A percentile compares a stretch with the other conserved stretches of the same genome.
Conservation (phyloP, 805 yeast genomes). For the Candida boleticola region DNA sequence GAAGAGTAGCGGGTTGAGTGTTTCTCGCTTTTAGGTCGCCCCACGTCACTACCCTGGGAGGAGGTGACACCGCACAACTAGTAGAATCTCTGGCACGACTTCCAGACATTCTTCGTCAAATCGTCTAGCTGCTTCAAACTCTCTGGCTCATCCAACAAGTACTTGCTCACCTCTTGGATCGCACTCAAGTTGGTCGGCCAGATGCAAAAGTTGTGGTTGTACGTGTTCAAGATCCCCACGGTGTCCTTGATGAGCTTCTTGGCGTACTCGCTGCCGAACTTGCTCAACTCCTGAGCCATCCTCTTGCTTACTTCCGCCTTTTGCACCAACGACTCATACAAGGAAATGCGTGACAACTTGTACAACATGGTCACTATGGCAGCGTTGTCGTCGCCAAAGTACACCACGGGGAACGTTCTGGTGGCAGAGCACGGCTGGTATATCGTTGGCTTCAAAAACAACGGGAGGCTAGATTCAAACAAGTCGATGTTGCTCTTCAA, state of each 20-base stretch:
- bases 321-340: conserved; percentile 26
- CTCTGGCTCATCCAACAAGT: conserved; percentile 20
- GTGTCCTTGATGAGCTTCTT: conserved; percentile 32
- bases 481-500: conserved; percentile 26
- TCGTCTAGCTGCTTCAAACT: conserved; percentile 18
- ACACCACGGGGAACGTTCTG: conserved; percentile 30
- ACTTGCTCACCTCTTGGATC: conserved; percentile 24
- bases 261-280: conserved; percentile 23
- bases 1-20: too few relatives aligned
- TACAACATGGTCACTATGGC: conserved; percentile 31
- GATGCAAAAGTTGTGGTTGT: conserved; percentile 28
- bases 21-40: too few relatives aligned
- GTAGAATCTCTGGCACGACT: neutral
- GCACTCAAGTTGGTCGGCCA: conserved; percentile 39
- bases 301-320: conserved; percentile 14
- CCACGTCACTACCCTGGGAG: too few relatives aligned
- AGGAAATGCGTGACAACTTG: conserved; percentile 27
- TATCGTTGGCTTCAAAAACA: conserved; percentile 29
- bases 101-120: neutral
- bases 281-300: conserved; percentile 18
- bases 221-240: conserved; percentile 37
- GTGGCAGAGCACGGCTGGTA: conserved; percentile 22
- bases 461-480: conserved; percentile 28
- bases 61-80: too few relatives aligned
- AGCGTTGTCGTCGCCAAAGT: conserved; percentile 33